These are phyloP conservation scores for Erysimum cheiranthoides DNA, from an alignment of 345 rosid genomes.

Conservation along the genomic window DNA sequence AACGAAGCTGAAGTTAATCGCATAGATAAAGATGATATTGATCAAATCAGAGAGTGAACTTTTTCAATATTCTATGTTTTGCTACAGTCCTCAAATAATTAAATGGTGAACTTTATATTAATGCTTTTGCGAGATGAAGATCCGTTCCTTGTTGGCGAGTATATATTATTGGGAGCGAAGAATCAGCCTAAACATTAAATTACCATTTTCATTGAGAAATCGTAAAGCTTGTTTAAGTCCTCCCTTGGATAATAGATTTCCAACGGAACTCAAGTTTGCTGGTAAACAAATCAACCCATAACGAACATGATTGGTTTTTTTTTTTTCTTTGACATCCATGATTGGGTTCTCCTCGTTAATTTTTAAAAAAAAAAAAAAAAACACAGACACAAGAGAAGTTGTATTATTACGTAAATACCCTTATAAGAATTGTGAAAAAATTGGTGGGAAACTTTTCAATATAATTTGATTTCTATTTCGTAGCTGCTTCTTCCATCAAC, in stretches of 20 bases:
- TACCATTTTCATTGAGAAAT: background rate
- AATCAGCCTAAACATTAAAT: background rate
- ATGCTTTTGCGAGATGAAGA: background rate
- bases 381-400: background rate
- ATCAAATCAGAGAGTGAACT: background rate
- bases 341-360: background rate
- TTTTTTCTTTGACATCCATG: too few species aligned
- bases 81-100: background rate
- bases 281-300: background rate
- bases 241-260: background rate
- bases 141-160: background rate
- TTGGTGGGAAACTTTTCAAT: slow-evolving; percentile 47
- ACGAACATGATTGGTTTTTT: background rate
- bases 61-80: background rate
- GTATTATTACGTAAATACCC: slow-evolving; percentile 36
- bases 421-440: slow-evolving; percentile 10
- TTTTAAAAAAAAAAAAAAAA: too few species aligned
- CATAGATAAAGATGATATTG: background rate
- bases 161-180: background rate
- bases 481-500: slow-evolving; percentile 31
- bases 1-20: background rate
- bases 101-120: background rate
- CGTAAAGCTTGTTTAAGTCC: background rate
- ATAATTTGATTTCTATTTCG: background rate
- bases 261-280: background rate